phyloP scores from a whole-genome alignment of 345 rosid species.

The Psidium guajava region DNA sequence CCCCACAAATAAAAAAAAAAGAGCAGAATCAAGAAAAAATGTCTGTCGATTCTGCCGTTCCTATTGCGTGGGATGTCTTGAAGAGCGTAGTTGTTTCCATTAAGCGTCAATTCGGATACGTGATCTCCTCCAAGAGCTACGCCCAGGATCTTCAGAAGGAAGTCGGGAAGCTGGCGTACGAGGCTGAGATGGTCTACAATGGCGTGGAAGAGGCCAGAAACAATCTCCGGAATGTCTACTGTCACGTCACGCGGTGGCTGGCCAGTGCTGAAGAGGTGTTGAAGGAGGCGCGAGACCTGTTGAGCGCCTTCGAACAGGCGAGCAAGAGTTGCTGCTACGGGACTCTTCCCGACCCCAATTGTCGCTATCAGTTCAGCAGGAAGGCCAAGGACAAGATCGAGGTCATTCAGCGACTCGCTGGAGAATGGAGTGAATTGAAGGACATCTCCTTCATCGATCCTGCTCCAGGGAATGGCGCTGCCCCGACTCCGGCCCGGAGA shows the following conservation, averaged over 20 bases:
- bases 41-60: not conserved
- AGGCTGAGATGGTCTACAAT: rapidly evolving
- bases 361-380: rapidly evolving
- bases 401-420: rapidly evolving
- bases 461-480: not conserved
- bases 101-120: not conserved
- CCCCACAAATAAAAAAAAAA: not conserved
- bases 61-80: not conserved
- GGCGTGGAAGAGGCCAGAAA: rapidly evolving
- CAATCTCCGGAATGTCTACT: rapidly evolving
- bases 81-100: not conserved
- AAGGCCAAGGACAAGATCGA: not conserved
- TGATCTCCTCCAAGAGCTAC: not conserved
- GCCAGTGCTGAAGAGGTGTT: rapidly evolving
- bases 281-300: not conserved
- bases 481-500: rapidly evolving
- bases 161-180: rapidly evolving
- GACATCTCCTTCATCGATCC: not conserved
- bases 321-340: not conserved
- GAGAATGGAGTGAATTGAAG: rapidly evolving
- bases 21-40: not conserved
- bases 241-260: rapidly evolving
- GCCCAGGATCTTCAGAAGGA: not conserved
- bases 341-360: rapidly evolving
- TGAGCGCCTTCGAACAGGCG: rapidly evolving